A percentile compares a stretch with the other conserved stretches of the same genome.
phyloP scores from a whole-genome alignment of 192 early-diverging fungal species.

The Gryganskiella cystojenkinii region DNA sequence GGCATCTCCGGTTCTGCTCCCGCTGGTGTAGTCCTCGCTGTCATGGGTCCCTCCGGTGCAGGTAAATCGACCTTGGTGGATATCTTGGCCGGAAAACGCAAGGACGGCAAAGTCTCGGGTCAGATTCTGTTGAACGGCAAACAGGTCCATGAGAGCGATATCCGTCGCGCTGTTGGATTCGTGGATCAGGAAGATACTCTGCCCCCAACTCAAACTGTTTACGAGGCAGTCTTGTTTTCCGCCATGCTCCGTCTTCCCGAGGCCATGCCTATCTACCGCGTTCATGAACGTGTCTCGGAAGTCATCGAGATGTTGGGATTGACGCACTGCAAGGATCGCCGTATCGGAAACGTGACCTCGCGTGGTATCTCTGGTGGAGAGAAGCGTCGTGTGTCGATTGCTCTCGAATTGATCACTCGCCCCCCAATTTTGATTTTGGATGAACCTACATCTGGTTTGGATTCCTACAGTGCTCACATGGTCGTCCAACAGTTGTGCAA shows the following conservation, averaged over 20 bases:
- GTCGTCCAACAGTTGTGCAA: slow-evolving; percentile 91
- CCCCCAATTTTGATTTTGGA: slow-evolving; percentile 92
- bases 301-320: slow-evolving; percentile 91
- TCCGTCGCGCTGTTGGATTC: slow-evolving; percentile 78
- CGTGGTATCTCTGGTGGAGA: slow-evolving; percentile 95
- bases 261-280: slow-evolving; percentile 73
- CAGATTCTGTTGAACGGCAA: slow-evolving; percentile 84
- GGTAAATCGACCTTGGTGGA: slow-evolving; percentile 95
- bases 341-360: slow-evolving; percentile 74
- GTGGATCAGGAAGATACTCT: slow-evolving; percentile 95
- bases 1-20: slow-evolving; percentile 79
- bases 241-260: slow-evolving; percentile 86
- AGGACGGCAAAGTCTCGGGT: slow-evolving; percentile 74
- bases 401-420: slow-evolving; percentile 93
- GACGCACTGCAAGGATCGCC: slow-evolving; percentile 80
- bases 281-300: slow-evolving; percentile 78
- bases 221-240: slow-evolving; percentile 91
- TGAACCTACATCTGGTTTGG: slow-evolving; percentile 87
- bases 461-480: slow-evolving; percentile 94
- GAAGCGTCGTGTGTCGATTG: slow-evolving; percentile 93
- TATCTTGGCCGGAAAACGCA: slow-evolving; percentile 85
- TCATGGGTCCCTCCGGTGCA: slow-evolving; percentile 93
- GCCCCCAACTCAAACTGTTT: slow-evolving; percentile 87
- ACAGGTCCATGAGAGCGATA: slow-evolving; percentile 68
- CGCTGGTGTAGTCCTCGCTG: slow-evolving; percentile 93